Conservation (phyloP, 2,329 filamentous ascomycete genomes). For the Thermoascus crustaceus region DNA sequence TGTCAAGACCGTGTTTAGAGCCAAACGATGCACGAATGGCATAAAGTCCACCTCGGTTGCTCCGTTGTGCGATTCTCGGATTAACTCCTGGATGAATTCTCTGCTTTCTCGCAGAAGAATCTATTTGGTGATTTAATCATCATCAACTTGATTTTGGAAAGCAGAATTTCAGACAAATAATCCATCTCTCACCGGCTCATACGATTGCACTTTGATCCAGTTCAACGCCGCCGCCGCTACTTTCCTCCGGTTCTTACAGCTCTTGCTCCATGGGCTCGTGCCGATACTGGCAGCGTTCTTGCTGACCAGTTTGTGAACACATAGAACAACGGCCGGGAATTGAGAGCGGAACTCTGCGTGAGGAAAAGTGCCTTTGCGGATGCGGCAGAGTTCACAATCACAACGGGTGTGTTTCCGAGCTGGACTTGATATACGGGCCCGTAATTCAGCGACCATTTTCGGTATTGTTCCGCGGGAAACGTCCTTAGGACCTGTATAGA, state of each 20-base stretch:
- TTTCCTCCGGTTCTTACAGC: slow-evolving; percentile 9
- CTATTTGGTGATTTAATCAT: slow-evolving; percentile 1
- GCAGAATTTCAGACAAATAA: too few species aligned
- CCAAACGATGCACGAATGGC: slow-evolving; percentile 5
- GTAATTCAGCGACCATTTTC: slow-evolving; percentile 34
- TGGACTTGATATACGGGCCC: slow-evolving; percentile 40
- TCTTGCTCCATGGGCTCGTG: slow-evolving; percentile 9
- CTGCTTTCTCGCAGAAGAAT: slow-evolving; percentile 7
- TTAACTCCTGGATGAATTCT: slow-evolving; percentile 8
- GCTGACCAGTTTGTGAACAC: slow-evolving; percentile 34
- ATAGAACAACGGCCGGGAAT: slow-evolving; percentile 37
- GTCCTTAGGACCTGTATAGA: neutral
- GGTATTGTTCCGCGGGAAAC: slow-evolving; percentile 29
- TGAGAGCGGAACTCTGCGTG: slow-evolving; percentile 34
- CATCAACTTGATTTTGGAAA: too few species aligned
- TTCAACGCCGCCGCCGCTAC: slow-evolving; percentile 9
- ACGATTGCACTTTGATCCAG: slow-evolving; percentile 7
- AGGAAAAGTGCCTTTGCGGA: slow-evolving; percentile 36
- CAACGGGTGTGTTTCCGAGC: slow-evolving; percentile 37
- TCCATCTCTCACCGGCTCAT: slow-evolving; percentile 7
- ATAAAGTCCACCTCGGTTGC: slow-evolving; percentile 4
- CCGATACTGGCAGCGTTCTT: slow-evolving; percentile 10
- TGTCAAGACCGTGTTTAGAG: slow-evolving; percentile 8
- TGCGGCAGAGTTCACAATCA: slow-evolving; percentile 37
- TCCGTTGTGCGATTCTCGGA: slow-evolving; percentile 4